phyloP scores from a whole-genome alignment of 148 eudicot species.

The Rhododendron williamsianum region DNA sequence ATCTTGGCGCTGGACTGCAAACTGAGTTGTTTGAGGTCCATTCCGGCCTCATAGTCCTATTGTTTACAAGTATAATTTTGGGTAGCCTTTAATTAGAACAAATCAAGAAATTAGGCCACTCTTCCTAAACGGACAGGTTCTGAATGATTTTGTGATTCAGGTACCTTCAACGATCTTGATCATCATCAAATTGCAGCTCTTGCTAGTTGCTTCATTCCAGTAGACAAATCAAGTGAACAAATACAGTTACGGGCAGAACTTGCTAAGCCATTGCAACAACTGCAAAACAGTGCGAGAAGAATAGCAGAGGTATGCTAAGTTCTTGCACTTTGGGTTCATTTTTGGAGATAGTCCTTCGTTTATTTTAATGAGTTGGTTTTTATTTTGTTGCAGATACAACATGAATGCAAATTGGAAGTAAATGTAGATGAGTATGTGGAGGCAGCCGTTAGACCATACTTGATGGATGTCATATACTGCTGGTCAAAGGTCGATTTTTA shows the following conservation, averaged over 20 bases:
- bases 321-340: not conserved
- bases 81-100: not conserved
- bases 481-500: conserved; percentile 78
- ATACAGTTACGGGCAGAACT: conserved; percentile 87
- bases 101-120: not conserved
- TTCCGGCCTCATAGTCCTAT: not conserved
- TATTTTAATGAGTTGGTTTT: not conserved
- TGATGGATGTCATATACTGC: conserved; percentile 99
- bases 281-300: conserved; percentile 93
- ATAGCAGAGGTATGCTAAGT: conserved; percentile 70
- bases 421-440: conserved; percentile 94
- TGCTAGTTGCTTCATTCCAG: conserved; percentile 92
- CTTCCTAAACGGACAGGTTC: not conserved
- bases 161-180: conserved; percentile 96
- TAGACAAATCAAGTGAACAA: conserved; percentile 79
- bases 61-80: not conserved
- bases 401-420: conserved; percentile 82
- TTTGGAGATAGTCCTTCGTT: too few species aligned
- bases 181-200: conserved; percentile 96
- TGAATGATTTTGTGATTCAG: conserved; percentile 28
- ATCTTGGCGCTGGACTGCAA: not conserved
- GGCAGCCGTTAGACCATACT: conserved; percentile 75
- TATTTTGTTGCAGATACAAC: conserved; percentile 70
- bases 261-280: conserved; percentile 86
- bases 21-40: not conserved